Conservation (phyloP, 2,329 filamentous ascomycete genomes). For the Scortechinia acanthostroma region DNA sequence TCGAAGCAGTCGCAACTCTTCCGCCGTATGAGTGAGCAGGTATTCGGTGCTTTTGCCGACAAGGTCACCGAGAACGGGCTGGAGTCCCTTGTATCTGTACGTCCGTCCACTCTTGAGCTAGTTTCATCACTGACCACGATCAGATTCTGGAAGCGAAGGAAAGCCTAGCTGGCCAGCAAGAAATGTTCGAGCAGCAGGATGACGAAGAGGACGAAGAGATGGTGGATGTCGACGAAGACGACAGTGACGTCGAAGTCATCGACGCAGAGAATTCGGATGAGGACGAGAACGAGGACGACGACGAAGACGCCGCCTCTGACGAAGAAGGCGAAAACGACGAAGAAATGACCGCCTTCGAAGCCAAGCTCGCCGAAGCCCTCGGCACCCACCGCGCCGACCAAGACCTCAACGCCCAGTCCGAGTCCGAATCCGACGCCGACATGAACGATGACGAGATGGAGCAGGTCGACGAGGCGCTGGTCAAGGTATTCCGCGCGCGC, state of each 20-base stretch:
- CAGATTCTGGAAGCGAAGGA: constrained; percentile 1
- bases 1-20: constrained; percentile 2
- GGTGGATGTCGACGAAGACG: constrained; percentile 10
- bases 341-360: constrained; percentile 38
- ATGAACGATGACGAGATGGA: constrained; percentile 69
- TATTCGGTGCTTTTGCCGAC: not conserved
- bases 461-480: constrained; percentile 50
- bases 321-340: constrained; percentile 18
- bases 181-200: not conserved
- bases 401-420: constrained; percentile 24
- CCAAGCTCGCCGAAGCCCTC: constrained; percentile 50
- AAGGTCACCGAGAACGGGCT: not conserved
- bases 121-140: too few species aligned
- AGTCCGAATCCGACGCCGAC: constrained; percentile 42
- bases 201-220: not conserved
- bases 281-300: constrained; percentile 23
- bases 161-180: constrained; percentile 1
- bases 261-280: constrained; percentile 18
- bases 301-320: constrained; percentile 16
- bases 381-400: constrained; percentile 40
- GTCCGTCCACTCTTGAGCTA: too few species aligned
- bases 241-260: constrained; percentile 16
- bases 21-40: constrained; percentile 2
- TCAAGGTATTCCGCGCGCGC: constrained; percentile 55
- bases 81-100: not conserved